Evolutionary conservation across 345 rosid species (phyloP).

Genomic region (Lagerstroemia speciosa): DNA sequence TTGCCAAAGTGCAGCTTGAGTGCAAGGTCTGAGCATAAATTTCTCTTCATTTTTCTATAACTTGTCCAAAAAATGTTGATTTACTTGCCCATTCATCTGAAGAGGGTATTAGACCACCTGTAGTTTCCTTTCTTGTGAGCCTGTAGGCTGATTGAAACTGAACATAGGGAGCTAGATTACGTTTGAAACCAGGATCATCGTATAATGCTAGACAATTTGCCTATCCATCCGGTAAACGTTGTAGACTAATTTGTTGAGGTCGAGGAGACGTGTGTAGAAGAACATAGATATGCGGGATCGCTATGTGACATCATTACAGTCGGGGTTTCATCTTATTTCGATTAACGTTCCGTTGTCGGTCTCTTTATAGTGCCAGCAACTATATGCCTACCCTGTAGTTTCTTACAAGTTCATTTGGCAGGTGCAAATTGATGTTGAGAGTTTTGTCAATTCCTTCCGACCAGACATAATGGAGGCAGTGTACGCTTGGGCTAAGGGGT

Average conservation of each 20-base stretch:
- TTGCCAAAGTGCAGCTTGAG: constrained; percentile 84
- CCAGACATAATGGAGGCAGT: constrained; percentile 97
- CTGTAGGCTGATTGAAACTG: too few relatives aligned
- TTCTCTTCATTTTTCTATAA: constrained; percentile 1
- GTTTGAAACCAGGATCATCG: too few relatives aligned
- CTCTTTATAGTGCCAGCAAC: background rate
- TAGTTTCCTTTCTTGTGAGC: too few relatives aligned
- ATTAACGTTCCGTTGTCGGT: background rate
- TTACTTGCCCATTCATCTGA: too few relatives aligned
- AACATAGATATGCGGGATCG: too few relatives aligned
- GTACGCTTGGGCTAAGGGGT: constrained; percentile 97
- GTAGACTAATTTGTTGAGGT: too few relatives aligned
- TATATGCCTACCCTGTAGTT: background rate
- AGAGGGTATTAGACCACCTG: too few relatives aligned
- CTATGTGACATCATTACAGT: too few relatives aligned
- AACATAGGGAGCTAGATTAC: too few relatives aligned
- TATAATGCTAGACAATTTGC: too few relatives aligned
- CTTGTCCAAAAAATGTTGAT: background rate
- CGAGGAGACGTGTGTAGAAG: too few relatives aligned
- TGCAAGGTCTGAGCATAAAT: constrained; percentile 56
- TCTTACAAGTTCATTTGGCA: constrained; percentile 13
- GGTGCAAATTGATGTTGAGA: constrained; percentile 85
- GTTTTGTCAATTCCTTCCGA: constrained; percentile 73
- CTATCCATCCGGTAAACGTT: too few relatives aligned
- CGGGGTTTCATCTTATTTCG: background rate